Evolutionary conservation across 306 rosid genomes (phyloP).

Genomic region (Lotus japonicus): DNA sequence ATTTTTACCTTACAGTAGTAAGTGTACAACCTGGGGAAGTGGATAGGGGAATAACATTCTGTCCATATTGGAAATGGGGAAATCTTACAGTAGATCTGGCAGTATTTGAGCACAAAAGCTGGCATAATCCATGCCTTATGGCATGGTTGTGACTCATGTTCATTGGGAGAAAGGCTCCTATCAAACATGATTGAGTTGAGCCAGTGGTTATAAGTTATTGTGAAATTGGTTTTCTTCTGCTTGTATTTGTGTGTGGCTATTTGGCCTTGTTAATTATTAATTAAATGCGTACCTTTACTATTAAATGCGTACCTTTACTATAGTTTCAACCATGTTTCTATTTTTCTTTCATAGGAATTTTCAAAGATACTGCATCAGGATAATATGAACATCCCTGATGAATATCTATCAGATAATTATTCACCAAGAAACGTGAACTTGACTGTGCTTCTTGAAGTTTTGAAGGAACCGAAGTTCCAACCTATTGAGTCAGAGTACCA

Average conservation of each 20-base stretch:
- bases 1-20: not conserved
- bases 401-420: constrained; percentile 43
- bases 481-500: constrained; percentile 62
- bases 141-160: constrained; percentile 3
- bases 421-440: constrained; percentile 33
- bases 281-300: not conserved
- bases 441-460: constrained; percentile 44
- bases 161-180: not conserved
- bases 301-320: not conserved
- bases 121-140: constrained; percentile 4
- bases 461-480: constrained; percentile 61
- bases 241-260: constrained; percentile 15
- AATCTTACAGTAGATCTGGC: not conserved
- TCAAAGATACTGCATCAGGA: constrained; percentile 34
- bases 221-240: constrained; percentile 19
- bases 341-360: constrained; percentile 40
- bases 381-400: constrained; percentile 23
- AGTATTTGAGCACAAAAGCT: constrained; percentile 12
- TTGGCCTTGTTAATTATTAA: not conserved
- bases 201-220: not conserved
- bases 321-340: not conserved
- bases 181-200: not conserved
- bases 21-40: not conserved
- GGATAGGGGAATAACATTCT: not conserved
- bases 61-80: not conserved